These are phyloP conservation scores for Talaromyces pinophilus DNA, from an alignment of 2,329 filamentous ascomycete genomes.

Conservation along the genomic window DNA sequence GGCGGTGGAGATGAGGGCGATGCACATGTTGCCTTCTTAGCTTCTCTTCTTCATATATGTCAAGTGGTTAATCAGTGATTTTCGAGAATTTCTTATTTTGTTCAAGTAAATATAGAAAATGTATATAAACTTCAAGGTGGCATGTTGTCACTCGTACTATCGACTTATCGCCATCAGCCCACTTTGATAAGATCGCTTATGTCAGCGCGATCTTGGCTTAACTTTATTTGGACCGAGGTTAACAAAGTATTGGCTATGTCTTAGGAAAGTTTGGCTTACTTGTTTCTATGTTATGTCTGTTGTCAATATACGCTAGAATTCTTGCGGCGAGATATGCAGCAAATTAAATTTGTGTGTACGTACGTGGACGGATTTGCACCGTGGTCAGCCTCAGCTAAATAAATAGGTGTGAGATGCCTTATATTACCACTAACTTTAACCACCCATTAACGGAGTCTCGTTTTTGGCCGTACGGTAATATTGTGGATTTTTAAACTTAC, in stretches of 20 bases:
- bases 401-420: no score
- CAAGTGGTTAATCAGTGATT: background rate
- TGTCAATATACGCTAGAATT: no score
- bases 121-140: background rate
- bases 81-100: background rate
- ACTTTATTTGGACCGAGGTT: background rate
- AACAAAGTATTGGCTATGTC: background rate
- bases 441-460: no score
- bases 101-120: background rate
- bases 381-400: no score
- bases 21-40: constrained; percentile 62
- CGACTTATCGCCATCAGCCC: background rate
- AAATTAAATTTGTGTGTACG: no score
- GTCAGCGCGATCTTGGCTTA: background rate
- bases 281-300: constrained; percentile 6
- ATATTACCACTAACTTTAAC: no score
- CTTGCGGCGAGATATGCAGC: no score
- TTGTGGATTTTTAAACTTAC: no score
- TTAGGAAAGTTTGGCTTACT: background rate
- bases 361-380: no score
- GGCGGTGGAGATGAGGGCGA: constrained; percentile 72
- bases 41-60: background rate
- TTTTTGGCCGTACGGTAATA: no score
- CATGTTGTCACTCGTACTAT: background rate
- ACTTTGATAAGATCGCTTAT: background rate